These are phyloP conservation scores for Pseudophaeomoniella oleicola DNA, from an alignment of 2,329 filamentous ascomycete species.

Conservation along the genomic window DNA sequence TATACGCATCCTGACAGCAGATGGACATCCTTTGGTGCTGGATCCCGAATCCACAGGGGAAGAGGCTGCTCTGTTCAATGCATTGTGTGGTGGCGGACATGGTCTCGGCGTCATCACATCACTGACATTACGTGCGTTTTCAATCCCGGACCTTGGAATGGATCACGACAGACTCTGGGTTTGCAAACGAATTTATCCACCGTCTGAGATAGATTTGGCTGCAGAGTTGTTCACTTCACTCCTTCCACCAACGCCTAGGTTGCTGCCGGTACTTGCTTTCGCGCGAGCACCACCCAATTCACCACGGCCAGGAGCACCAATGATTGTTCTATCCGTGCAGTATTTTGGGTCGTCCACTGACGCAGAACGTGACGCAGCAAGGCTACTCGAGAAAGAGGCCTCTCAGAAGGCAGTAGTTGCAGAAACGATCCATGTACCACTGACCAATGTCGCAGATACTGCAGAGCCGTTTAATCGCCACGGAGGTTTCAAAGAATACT, in stretches of 20 bases:
- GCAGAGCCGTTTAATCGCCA: slow-evolving; percentile 12
- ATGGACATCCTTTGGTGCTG: slow-evolving; percentile 7
- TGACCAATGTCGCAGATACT: slow-evolving; percentile 12
- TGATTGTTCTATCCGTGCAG: slow-evolving; percentile 12
- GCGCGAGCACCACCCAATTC: slow-evolving; percentile 16
- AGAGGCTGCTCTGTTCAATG: slow-evolving; percentile 16
- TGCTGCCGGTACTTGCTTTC: slow-evolving; percentile 13
- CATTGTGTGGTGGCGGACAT: slow-evolving; percentile 20
- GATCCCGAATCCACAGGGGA: slow-evolving; percentile 8
- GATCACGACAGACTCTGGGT: slow-evolving; percentile 18
- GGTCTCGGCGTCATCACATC: slow-evolving; percentile 19
- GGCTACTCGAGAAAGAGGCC: slow-evolving; percentile 8
- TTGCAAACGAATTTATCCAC: slow-evolving; percentile 16
- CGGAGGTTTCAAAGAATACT: slow-evolving; percentile 17
- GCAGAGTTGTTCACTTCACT: slow-evolving; percentile 11
- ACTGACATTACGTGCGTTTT: slow-evolving; percentile 13
- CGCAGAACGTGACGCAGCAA: slow-evolving; percentile 11
- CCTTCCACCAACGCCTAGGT: slow-evolving; percentile 5
- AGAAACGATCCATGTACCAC: slow-evolving; percentile 10
- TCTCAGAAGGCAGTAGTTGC: slow-evolving; percentile 10
- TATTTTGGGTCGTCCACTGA: slow-evolving; percentile 13
- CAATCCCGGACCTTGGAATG: slow-evolving; percentile 14
- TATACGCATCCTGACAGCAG: slow-evolving; percentile 15
- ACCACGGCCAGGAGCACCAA: slow-evolving; percentile 15
- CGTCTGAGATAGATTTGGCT: slow-evolving; percentile 10